These are phyloP conservation scores for Talaromyces sp. DNA, from an alignment of 2,329 filamentous ascomycete genomes.

Conservation along the genomic window DNA sequence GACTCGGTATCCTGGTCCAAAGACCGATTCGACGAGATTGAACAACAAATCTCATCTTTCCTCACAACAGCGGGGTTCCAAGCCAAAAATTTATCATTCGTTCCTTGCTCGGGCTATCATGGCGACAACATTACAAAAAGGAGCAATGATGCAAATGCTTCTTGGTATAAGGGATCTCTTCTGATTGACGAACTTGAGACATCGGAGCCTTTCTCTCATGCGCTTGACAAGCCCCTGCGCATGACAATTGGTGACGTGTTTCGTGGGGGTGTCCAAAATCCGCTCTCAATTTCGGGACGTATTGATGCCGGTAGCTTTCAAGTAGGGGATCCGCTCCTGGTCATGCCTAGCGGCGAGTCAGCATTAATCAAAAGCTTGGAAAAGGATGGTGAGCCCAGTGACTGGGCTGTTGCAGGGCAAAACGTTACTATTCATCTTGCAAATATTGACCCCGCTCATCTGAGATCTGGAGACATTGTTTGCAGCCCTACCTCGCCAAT, in stretches of 20 bases:
- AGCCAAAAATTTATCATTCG: slow-evolving; percentile 71
- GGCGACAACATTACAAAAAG: slow-evolving; percentile 73
- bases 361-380: slow-evolving; percentile 78
- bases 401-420: slow-evolving; percentile 91
- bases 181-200: slow-evolving; percentile 78
- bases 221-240: slow-evolving; percentile 72
- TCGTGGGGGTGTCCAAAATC: slow-evolving; percentile 69
- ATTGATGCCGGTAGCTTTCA: slow-evolving; percentile 81
- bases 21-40: slow-evolving; percentile 77
- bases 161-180: slow-evolving; percentile 77
- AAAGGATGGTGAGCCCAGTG: slow-evolving; percentile 63
- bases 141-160: slow-evolving; percentile 43
- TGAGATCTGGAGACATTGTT: slow-evolving; percentile 80
- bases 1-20: slow-evolving; percentile 80
- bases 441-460: slow-evolving; percentile 77
- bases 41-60: slow-evolving; percentile 76
- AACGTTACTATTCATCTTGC: slow-evolving; percentile 78
- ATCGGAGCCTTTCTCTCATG: slow-evolving; percentile 66
- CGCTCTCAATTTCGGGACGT: slow-evolving; percentile 77
- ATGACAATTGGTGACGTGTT: slow-evolving; percentile 87
- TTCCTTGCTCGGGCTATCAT: slow-evolving; percentile 82
- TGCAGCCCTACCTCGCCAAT: slow-evolving; percentile 66
- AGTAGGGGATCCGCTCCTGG: slow-evolving; percentile 70
- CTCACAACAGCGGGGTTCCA: slow-evolving; percentile 76
- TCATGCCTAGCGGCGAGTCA: slow-evolving; percentile 75